Evolutionary conservation across 1,284 basidiomycete genomes (phyloP), one percentile per base, ranked within the genome.

Genomic region (Albatrellus sp.): DNA sequence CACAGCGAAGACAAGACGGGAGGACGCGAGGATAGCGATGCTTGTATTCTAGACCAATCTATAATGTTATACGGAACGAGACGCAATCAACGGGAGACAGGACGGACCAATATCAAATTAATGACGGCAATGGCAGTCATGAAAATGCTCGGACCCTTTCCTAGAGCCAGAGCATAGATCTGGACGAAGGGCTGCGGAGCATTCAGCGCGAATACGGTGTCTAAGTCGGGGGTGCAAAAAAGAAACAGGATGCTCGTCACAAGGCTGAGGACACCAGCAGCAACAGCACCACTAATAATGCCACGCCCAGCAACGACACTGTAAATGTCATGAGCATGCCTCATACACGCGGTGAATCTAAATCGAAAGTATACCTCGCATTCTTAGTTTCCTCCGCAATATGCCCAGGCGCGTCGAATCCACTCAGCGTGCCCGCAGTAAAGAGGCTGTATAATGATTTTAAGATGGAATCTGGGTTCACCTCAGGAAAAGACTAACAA

Each of bases 381-480:
- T 90, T 83, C 60, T 86, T 87, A 0, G 89, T 90, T 62, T 91
- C 89, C 61, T 91, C 89, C 2, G 87, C 87, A 48, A 91, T 81
- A 51, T 91, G 89, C 0, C 89, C 89, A 13, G 86, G 81, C 0
- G 88, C 88, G 60, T 90, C 89, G 54, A 90, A 91, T 2, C 89
- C 89, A 11, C 83, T 89, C 64, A 91, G 65, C 0, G 80, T 85
- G 10, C 87, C 86, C 1, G 86, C 78, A 1, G 85, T 84, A 59
- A 87, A 90, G 13, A 91, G 65, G 67, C 85, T 88, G 45, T 11
- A 49, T 16, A 44, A 46, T 44, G 16, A 40, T 33, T 12, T n/a
- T 9, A 24, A 3, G 12, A 16, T 5, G 31, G 20, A 16, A 37
- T 3, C 0, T 10, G 35, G 2, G 28, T 13, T 28, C 10, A 44